Evolutionary conservation across 495 filamentous ascomycete species (phyloP).

Genomic region (Xylaria nigripes): DNA sequence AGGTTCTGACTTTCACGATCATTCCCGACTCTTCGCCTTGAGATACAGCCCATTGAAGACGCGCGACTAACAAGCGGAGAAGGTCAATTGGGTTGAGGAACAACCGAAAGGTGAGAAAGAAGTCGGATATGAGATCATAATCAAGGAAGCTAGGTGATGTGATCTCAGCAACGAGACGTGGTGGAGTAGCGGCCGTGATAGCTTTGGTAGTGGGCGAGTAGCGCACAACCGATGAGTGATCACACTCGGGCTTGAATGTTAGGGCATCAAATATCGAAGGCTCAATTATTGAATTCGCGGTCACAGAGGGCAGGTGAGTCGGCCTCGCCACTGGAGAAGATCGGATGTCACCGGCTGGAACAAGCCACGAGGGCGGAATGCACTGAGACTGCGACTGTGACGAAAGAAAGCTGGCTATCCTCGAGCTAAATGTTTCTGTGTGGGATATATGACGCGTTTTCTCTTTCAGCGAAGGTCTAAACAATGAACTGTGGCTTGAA

Average conservation of each 20-base stretch:
- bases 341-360: slow-evolving; percentile 18
- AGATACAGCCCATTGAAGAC: slow-evolving; percentile 79
- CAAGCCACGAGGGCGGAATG: slow-evolving; percentile 19
- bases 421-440: slow-evolving; percentile 22
- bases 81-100: slow-evolving; percentile 73
- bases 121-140: slow-evolving; percentile 95
- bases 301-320: slow-evolving; percentile 33
- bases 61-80: slow-evolving; percentile 71
- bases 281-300: slow-evolving; percentile 40
- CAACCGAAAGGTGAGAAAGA: slow-evolving; percentile 89
- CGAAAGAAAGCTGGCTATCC: slow-evolving; percentile 21
- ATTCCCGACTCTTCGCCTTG: slow-evolving; percentile 76
- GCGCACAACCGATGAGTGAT: slow-evolving; percentile 76
- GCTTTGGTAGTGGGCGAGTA: slow-evolving; percentile 63
- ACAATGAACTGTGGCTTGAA: slow-evolving; percentile 37
- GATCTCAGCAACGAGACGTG: slow-evolving; percentile 92
- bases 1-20: slow-evolving; percentile 88
- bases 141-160: slow-evolving; percentile 93
- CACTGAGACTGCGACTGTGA: slow-evolving; percentile 24
- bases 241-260: slow-evolving; percentile 58
- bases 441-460: slow-evolving; percentile 14
- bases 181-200: slow-evolving; percentile 83
- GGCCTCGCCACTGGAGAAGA: slow-evolving; percentile 20
- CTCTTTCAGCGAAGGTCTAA: slow-evolving; percentile 22
- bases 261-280: slow-evolving; percentile 71